Conservation (phyloP, 139 green algal species). For the Closterium sp. region DNA sequence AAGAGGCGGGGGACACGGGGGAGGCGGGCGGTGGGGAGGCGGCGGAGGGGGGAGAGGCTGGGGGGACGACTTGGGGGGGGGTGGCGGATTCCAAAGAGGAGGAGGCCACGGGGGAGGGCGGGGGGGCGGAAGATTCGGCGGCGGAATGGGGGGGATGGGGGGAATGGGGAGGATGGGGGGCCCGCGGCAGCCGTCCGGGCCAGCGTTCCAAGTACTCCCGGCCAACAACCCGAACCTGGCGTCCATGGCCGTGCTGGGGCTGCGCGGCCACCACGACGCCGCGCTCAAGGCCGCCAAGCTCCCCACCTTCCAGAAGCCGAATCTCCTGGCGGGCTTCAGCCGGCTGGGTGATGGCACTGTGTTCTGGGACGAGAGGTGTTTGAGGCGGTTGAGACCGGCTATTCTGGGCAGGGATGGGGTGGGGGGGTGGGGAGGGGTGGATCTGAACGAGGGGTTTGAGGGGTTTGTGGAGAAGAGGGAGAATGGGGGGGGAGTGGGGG, state of each 20-base stretch:
- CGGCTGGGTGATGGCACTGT: slow-evolving; percentile 2
- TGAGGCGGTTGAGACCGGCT: not conserved
- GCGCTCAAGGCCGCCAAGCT: not conserved
- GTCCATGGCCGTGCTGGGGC: not conserved
- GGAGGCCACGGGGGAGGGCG: not conserved
- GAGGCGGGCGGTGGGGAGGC: not conserved
- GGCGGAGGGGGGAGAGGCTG: not conserved
- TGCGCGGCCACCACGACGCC: not conserved
- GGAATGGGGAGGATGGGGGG: not conserved
- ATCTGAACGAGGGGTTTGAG: slow-evolving; percentile 35
- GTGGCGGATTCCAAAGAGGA: not conserved
- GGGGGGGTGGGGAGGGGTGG: not conserved
- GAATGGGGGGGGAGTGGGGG: not conserved
- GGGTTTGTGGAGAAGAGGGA: slow-evolving; percentile 23
- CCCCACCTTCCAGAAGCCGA: slow-evolving; percentile 1
- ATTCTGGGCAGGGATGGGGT: not conserved
- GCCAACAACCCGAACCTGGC: not conserved
- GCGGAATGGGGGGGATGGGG: not conserved
- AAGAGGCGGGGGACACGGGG: not conserved
- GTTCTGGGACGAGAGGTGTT: slow-evolving; percentile 1
- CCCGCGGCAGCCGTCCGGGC: not conserved
- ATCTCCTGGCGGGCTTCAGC: slow-evolving; percentile 8
- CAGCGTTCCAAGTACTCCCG: not conserved
- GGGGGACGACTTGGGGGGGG: not conserved
- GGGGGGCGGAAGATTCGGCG: not conserved